phyloP scores from a whole-genome alignment of 257 asterid species.

The Craterostigma plantagineum region DNA sequence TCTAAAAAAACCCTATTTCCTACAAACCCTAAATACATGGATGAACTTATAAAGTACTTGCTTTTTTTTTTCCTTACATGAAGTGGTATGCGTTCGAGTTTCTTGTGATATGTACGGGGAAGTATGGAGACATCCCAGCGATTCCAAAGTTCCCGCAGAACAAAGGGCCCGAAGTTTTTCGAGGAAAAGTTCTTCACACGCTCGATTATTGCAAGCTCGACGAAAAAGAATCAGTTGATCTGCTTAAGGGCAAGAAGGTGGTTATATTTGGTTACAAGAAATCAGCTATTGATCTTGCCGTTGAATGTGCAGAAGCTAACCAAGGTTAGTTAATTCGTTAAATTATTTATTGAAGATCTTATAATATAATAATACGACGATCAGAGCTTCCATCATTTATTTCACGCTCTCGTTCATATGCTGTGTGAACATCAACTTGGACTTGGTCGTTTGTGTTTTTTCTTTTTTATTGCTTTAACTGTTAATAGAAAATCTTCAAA shows the following conservation, averaged over 20 bases:
- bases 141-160: constrained; percentile 42
- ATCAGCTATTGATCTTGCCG: constrained; percentile 79
- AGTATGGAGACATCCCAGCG: constrained; percentile 69
- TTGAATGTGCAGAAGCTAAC: constrained; percentile 77
- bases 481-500: too few relatives aligned
- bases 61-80: constrained; percentile 2
- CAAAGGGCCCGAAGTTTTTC: constrained; percentile 60
- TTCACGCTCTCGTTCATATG: too few relatives aligned
- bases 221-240: constrained; percentile 22
- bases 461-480: too few relatives aligned
- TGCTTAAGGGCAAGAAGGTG: constrained; percentile 50
- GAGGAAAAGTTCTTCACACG: constrained; percentile 58
- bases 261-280: constrained; percentile 71
- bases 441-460: too few relatives aligned
- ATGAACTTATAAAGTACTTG: too few relatives aligned
- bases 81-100: constrained; percentile 66
- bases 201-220: constrained; percentile 65
- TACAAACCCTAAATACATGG: too few relatives aligned
- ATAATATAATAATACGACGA: too few relatives aligned
- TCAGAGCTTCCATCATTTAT: too few relatives aligned
- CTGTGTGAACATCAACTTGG: too few relatives aligned
- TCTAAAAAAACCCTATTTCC: too few relatives aligned
- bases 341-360: too few relatives aligned
- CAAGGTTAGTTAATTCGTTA: constrained; percentile 28
- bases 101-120: constrained; percentile 74